Evolutionary conservation across 129 eudicot genomes (phyloP).

Genomic region (Tagetes patula): DNA sequence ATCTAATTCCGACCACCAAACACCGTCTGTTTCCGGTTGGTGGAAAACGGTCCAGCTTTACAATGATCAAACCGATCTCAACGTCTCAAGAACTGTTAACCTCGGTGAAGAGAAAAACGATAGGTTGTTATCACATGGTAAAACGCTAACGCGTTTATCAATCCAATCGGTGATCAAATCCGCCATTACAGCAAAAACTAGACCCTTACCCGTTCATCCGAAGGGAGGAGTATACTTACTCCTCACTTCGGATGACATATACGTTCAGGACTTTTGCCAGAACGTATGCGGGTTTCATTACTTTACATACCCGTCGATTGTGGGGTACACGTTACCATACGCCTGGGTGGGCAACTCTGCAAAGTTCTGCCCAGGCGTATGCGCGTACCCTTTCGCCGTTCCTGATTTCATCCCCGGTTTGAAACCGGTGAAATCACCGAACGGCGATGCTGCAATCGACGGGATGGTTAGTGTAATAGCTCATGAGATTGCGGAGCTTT

Average conservation of each 20-base stretch:
- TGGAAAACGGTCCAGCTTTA: conserved; percentile 85
- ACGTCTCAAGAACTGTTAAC: conserved; percentile 52
- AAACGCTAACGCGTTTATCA: conserved; percentile 65
- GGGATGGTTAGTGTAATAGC: conserved; percentile 87
- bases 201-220: conserved; percentile 70
- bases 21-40: conserved; percentile 82
- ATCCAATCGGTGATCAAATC: conserved; percentile 70
- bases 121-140: conserved; percentile 78
- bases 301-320: conserved; percentile 82
- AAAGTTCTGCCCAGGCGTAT: conserved; percentile 69
- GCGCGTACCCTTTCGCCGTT: conserved; percentile 83
- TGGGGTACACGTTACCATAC: conserved; percentile 87
- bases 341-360: conserved; percentile 89
- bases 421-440: conserved; percentile 66
- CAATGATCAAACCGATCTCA: conserved; percentile 80
- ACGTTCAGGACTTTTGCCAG: conserved; percentile 76
- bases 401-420: conserved; percentile 64
- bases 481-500: conserved; percentile 75
- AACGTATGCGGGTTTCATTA: conserved; percentile 85
- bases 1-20: conserved; percentile 41
- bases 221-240: conserved; percentile 68
- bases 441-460: conserved; percentile 74
- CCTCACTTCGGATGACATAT: conserved; percentile 75
- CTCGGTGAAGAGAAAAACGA: conserved; percentile 71
- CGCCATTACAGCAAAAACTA: conserved; percentile 62